Base-by-base conservation (phyloP, 31 red algal species). In the Odonthalia washingtoniensis region DNA sequence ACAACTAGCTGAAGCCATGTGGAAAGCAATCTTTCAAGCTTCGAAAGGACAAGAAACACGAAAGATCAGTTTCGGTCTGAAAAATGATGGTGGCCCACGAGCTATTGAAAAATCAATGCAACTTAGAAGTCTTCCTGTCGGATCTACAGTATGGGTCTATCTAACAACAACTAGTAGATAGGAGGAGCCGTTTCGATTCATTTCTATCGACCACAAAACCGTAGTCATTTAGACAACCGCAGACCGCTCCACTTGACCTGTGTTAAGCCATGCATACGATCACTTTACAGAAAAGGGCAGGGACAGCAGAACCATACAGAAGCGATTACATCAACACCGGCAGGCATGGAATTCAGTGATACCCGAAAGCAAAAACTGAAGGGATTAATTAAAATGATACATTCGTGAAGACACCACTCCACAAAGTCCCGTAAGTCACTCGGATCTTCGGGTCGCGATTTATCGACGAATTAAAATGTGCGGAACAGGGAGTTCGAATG, bases 1-100 rank as follows among this genome's bases (percentile, higher is more conserved):
- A 26, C 33, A 77, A 53, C 66, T 78, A 3, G 72, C 78, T 38
- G 34, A 34, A 2, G 38, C 38, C 37, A 45, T 82, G 5, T 31
- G 82, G 0, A 42, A 64, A 34, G 78, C 70, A 9, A 91, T 72
- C 70, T 57, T 77, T 3, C 68, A 65, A 26, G 62, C 84, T 30
- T 14, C 67, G 4, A 65, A 53, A 40, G n/a, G 84, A 21, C 80
- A 84, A 14, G 79, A 45, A 43, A 27, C 38, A 49, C 27, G 73
- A 46, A 0, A 57, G 12, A 41, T 91, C 3, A 34, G 49, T 3
- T 76, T 84, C 68, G 88, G 80, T 2, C 4, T 77, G 1, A 77
- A 77, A 57, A 9, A 57, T 57, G 21, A 57, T 57, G 21, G 49
- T n/a, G 49, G 49, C 9, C 49, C 49, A 21, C 9, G 49, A 57